Base-by-base conservation (phyloP, 2,329 filamentous ascomycete genomes). In the Corinectria fuckeliana region DNA sequence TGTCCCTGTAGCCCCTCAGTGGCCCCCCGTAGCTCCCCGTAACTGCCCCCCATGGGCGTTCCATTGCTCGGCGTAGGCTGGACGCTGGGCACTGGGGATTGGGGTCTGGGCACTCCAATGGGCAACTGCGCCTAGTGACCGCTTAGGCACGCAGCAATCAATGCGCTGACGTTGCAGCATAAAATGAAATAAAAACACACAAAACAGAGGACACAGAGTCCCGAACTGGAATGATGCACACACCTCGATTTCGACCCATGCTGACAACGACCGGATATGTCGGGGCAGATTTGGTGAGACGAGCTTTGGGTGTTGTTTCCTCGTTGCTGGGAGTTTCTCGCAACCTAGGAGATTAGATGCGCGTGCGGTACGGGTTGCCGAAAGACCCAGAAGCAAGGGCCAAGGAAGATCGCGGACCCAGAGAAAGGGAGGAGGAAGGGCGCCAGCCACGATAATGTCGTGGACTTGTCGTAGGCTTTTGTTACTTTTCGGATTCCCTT, bases 221-320 rank as follows among this genome's bases (percentile, higher is more conserved):
- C 58, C 41, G 55, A 54, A 54, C 60, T 65, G 68, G 68, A 67
- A 69, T 69, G 68, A 49, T 36, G 61, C 63, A 83, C 81, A 73
- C 76, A 84, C 82, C 82, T 76, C 82, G 79, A 81, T 81, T 84
- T 69, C 82, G 81, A 71, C 75, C 81, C 82, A 84, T 84, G 65
- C 77, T 82, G 63, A 58, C 58, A 36, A 60, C 39, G 39, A 25
- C 58, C 59, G 62, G 66, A 52, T 56, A 59, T 62, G 55, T 38
- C 60, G 53, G 63, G 58, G 45, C 39, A 61, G 32, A 62, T 62
- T 57, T 63, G 53, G 57, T 67, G 61, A 70, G 68, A 68, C 68
- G 70, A 53, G 45, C 54, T 60, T 53, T 50, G 47, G 50, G 30
- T 44, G 28, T 16, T 44, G 44, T 25, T 54, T 54, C n/a, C 42